A percentile compares a stretch with the other conserved stretches of the same genome.
Conservation (phyloP, 192 early-diverging fungal species). For the Bifiguratus adelaidae region DNA sequence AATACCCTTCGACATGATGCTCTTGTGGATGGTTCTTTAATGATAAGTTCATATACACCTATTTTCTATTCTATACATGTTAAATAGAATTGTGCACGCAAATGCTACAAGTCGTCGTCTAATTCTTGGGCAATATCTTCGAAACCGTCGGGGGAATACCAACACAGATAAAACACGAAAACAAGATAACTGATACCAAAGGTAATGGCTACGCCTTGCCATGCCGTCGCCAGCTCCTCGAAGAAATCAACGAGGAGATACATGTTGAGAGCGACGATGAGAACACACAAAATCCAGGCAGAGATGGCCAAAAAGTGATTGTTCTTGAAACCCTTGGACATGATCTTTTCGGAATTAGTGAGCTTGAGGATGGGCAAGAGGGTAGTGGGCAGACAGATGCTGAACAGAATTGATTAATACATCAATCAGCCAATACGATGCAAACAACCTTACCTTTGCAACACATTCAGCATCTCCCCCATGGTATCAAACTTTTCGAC, state of each 20-base stretch:
- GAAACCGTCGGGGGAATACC: too few relatives aligned
- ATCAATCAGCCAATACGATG: too few relatives aligned
- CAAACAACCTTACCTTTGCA: constrained; percentile 50
- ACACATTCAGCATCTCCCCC: constrained; percentile 57
- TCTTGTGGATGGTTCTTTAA: too few relatives aligned
- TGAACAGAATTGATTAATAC: not conserved
- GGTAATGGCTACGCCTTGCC: constrained; percentile 7
- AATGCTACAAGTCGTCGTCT: too few relatives aligned
- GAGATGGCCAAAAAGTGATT: constrained; percentile 10
- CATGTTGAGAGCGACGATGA: constrained; percentile 45
- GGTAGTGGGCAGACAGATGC: constrained; percentile 52
- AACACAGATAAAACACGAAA: constrained; percentile 8
- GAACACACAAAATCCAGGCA: constrained; percentile 34
- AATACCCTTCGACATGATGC: too few relatives aligned
- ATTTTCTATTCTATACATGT: too few relatives aligned
- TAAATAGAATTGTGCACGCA: too few relatives aligned
- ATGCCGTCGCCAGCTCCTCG: constrained; percentile 8
- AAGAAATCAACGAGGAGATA: constrained; percentile 28
- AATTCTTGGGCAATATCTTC: too few relatives aligned
- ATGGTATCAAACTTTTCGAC: constrained; percentile 46
- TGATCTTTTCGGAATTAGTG: constrained; percentile 32
- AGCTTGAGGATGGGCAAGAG: constrained; percentile 53
- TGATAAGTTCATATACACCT: too few relatives aligned
- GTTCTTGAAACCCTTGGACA: constrained; percentile 23
- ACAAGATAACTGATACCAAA: constrained; percentile 10